Evolutionary conservation across 768 basidiomycete genomes (phyloP), one percentile per base, ranked within the genome.

Genomic region (Boletus eberwhitei): DNA sequence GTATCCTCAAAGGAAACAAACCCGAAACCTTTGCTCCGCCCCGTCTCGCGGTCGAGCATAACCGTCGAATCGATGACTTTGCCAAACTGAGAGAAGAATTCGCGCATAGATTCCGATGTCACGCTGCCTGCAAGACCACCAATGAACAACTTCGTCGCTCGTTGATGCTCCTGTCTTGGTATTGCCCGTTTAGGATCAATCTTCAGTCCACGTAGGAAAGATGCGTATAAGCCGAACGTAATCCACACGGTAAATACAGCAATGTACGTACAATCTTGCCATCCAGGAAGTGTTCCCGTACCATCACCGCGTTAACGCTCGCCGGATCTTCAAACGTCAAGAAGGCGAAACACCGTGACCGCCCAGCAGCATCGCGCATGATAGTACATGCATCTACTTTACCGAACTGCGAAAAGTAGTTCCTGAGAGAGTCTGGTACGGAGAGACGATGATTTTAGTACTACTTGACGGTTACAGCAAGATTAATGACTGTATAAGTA

Each of bases 111-210:
- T 64, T 97, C 94, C 21, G 91, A 92, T 5, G 94, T 98, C 34
- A 98, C 94, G 52, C 86, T 86, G 17, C 89, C 87, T 3, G 95
- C 89, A 1, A 99, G 80, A 21, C 95, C 93, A 41, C 97, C 96
- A 34, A 99, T 95, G 69, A 99, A 99, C 42, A 98, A 76, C 67
- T 98, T 98, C 21, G 93, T 93, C 11, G 92, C 91, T 12, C 90
- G 82, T 59, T 91, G 88, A 64, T 97, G 95, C 57, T 98, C 97
- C 70, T 95, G 90, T 57, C 95, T 82, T 11, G 97, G 97, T 60
- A 98, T 97, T 2, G 97, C 97, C 52, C 96, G 86, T 75, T 99
- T 99, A n/a, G 97, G 97, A 67, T 99, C 97, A 70, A 99, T 99
- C 96, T 99, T 71, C 24, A 49, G 19, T 48, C 17, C 68, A 50